Percentiles rank a stretch among this genome's conserved stretches.
Conservation (phyloP, 108 stramenopile species). For the Fistulifera pelliculosa region DNA sequence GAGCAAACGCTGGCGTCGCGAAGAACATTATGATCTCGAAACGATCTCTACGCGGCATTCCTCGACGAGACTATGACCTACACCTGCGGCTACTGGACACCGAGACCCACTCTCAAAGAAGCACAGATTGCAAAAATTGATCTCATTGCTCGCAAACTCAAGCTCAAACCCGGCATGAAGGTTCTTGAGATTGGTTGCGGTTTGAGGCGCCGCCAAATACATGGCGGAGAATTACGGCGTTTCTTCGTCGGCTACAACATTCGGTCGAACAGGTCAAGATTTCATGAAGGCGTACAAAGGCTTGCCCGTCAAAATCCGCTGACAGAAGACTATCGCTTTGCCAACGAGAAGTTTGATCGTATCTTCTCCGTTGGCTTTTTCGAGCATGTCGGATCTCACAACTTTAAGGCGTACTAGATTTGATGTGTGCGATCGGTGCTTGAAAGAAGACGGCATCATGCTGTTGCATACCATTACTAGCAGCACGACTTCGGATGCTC, state of each 20-base stretch:
- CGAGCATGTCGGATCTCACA: not conserved
- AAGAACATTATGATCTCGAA: too few species aligned
- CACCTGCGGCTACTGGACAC: too few species aligned
- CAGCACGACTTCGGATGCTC: not conserved
- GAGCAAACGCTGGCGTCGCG: too few species aligned
- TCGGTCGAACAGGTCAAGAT: not conserved
- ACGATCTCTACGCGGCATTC: too few species aligned
- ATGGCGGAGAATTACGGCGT: not conserved
- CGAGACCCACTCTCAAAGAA: too few species aligned
- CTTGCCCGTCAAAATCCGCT: not conserved
- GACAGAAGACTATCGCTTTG: not conserved
- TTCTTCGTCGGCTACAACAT: not conserved
- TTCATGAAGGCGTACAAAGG: not conserved
- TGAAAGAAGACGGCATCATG: slow-evolving; percentile 1
- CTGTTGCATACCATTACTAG: not conserved
- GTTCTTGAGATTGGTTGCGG: slow-evolving; percentile 68
- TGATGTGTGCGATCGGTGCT: not conserved
- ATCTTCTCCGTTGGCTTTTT: not conserved
- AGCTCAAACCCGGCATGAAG: too few species aligned
- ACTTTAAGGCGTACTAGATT: not conserved
- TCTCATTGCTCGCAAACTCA: too few species aligned
- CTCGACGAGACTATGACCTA: too few species aligned
- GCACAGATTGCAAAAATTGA: too few species aligned
- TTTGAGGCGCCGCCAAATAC: slow-evolving; percentile 31
- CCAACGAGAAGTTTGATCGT: not conserved